Conservation (phyloP, 257 asterid genomes). For the Anisodus tanguticus region DNA sequence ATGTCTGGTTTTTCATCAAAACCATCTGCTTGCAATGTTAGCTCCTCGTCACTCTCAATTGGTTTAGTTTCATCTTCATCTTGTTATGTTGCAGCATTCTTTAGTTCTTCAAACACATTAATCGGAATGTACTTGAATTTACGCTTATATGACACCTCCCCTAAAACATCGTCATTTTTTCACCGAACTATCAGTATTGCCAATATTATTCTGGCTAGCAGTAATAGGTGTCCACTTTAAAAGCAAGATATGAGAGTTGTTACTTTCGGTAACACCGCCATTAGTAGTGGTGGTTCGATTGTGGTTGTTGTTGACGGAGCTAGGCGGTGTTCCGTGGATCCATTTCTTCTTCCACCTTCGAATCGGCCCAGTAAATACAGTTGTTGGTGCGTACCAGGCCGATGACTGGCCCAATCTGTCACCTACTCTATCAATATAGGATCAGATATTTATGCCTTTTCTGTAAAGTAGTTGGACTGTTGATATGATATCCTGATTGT, state of each 20-base stretch:
- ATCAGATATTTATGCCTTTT: not conserved
- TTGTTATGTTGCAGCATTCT: constrained; percentile 62
- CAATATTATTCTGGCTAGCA: constrained; percentile 49
- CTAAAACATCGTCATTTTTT: constrained; percentile 47
- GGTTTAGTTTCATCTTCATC: constrained; percentile 69
- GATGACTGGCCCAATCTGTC: constrained; percentile 88
- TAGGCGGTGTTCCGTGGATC: constrained; percentile 57
- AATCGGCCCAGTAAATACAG: constrained; percentile 92
- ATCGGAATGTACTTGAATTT: constrained; percentile 92
- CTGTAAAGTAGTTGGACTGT: not conserved
- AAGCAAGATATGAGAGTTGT: constrained; percentile 65
- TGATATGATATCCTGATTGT: too few relatives aligned
- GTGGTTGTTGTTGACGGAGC: constrained; percentile 29
- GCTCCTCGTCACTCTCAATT: constrained; percentile 52
- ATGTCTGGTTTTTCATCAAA: constrained; percentile 89
- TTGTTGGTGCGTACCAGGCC: constrained; percentile 82
- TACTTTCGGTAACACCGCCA: constrained; percentile 52
- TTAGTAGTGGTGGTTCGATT: constrained; percentile 47
- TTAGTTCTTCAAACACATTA: constrained; percentile 80
- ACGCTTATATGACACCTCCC: constrained; percentile 71
- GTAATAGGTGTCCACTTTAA: constrained; percentile 83
- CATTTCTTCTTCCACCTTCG: constrained; percentile 84
- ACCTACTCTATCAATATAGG: constrained; percentile 90
- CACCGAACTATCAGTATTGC: constrained; percentile 42
- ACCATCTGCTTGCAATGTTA: constrained; percentile 52